These are phyloP conservation scores for Penicillium simplicissimum DNA, from an alignment of 495 filamentous ascomycete species.

Conservation along the genomic window DNA sequence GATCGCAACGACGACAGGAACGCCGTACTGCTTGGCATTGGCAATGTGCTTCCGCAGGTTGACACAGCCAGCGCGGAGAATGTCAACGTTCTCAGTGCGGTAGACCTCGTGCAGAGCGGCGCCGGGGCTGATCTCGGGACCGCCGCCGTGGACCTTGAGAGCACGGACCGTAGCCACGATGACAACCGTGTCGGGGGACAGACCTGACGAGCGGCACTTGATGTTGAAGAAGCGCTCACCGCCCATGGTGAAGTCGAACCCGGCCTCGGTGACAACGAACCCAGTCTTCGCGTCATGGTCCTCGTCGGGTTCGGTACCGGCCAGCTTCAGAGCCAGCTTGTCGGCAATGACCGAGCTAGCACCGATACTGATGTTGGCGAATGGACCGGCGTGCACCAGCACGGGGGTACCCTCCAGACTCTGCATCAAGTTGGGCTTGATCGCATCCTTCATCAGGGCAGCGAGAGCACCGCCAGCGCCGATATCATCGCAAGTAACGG, in stretches of 20 bases:
- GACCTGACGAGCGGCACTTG: constrained; percentile 93
- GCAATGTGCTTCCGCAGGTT: constrained; percentile 92
- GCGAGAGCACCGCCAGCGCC: constrained; percentile 90
- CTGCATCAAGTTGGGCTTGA: constrained; percentile 99
- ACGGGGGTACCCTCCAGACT: constrained; percentile 96
- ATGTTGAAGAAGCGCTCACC: constrained; percentile 99
- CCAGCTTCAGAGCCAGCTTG: constrained; percentile 91
- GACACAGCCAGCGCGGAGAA: constrained; percentile 84
- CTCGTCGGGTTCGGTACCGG: constrained; percentile 94
- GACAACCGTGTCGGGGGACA: constrained; percentile 89
- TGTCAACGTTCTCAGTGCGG: constrained; percentile 87
- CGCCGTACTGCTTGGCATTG: constrained; percentile 84
- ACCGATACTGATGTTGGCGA: constrained; percentile 97
- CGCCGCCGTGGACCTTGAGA: constrained; percentile 94
- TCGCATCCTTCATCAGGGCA: constrained; percentile 95
- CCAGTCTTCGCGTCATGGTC: constrained; percentile 80
- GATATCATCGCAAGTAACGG: constrained; percentile 94
- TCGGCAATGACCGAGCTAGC: constrained; percentile 94
- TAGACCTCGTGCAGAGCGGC: constrained; percentile 81
- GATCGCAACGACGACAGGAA: constrained; percentile 96
- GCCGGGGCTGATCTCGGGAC: constrained; percentile 86
- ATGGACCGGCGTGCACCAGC: constrained; percentile 94
- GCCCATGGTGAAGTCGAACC: constrained; percentile 99
- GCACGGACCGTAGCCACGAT: constrained; percentile 95
- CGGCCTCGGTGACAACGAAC: constrained; percentile 96